phyloP scores from a whole-genome alignment of 2,329 filamentous ascomycete genomes.

The Monascus ruber region DNA sequence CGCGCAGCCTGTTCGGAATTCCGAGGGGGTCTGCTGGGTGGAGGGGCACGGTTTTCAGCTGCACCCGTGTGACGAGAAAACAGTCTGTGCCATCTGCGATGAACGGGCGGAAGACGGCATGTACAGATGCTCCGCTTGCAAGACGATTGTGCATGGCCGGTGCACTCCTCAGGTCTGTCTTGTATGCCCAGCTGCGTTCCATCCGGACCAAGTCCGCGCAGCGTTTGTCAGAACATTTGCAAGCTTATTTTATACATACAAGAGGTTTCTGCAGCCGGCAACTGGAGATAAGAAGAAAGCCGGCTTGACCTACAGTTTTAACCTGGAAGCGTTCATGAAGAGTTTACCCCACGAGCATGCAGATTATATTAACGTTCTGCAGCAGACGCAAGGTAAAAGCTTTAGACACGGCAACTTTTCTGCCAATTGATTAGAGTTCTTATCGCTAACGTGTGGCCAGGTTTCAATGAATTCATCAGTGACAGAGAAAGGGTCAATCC shows the following conservation, averaged over 20 bases:
- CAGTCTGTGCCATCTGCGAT: slow-evolving; percentile 38
- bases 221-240: slow-evolving; percentile 60
- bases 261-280: slow-evolving; percentile 50
- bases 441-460: slow-evolving; percentile 19
- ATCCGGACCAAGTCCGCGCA: slow-evolving; percentile 54
- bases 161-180: slow-evolving; percentile 50
- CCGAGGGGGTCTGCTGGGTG: slow-evolving; percentile 33
- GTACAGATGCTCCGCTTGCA: slow-evolving; percentile 38
- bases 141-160: slow-evolving; percentile 44
- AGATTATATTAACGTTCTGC: slow-evolving; percentile 51
- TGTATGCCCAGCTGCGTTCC: slow-evolving; percentile 57
- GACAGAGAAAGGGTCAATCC: slow-evolving; percentile 46
- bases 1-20: slow-evolving; percentile 28
- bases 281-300: slow-evolving; percentile 51
- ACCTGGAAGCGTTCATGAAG: slow-evolving; percentile 54
- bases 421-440: neutral
- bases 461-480: slow-evolving; percentile 54
- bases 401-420: neutral
- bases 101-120: slow-evolving; percentile 49
- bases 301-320: slow-evolving; percentile 53
- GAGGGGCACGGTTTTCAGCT: slow-evolving; percentile 40
- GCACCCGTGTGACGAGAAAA: slow-evolving; percentile 32
- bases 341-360: slow-evolving; percentile 54
- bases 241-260: slow-evolving; percentile 58
- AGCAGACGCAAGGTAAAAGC: slow-evolving; percentile 51